Evolutionary conservation across 1,284 basidiomycete species (phyloP), one percentile per base, ranked within the genome.

Genomic region (Moesziomyces aphidis): DNA sequence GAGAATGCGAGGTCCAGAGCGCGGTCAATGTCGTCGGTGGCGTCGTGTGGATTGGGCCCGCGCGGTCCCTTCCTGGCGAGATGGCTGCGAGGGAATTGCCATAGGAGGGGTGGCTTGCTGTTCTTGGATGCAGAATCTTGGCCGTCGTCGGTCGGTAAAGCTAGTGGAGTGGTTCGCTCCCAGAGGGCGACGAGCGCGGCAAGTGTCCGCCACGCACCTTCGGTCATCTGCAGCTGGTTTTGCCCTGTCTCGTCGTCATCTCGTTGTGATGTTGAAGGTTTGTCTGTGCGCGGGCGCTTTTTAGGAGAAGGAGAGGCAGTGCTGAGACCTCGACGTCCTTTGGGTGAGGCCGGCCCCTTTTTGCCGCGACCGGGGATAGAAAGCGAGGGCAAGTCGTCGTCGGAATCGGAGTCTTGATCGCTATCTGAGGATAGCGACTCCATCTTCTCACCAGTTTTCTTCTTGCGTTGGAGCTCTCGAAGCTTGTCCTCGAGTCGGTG

Each of bases 201-300:
- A 1, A 75, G 58, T 19, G 68, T 71, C 10, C 73, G 62, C 73
- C 73, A 75, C 7, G 68, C 60, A 5, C 73, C 73, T 50, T 71
- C 73, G 15, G 60, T 75, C 63, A 71, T 36, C 15, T 31, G 47
- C 46, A 75, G 21, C 13, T 22, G 34, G 10, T 28, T 19, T 21
- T 43, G 26, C 5, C 21, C 50, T 24, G 39, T 11, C 6, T 52
- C 56, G 2, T 43, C 42, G 5, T 56, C 52, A 7, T 47, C n/a
- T 15, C 46, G 24, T 7, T 31, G 4, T 4, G 34, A 2, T 19
- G 36, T 31, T 8, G 24, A 53, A 5, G 31, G 9, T 21, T 50
- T 55, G 17, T 26, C 34, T 17, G 42, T 49, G 47, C 45, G 50
- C 4, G 23, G 22, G 15, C 61, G 67, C 51, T 61, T 55, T 26